Conservation (phyloP, 805 yeast species). For the Zygotorulaspora sp. region DNA sequence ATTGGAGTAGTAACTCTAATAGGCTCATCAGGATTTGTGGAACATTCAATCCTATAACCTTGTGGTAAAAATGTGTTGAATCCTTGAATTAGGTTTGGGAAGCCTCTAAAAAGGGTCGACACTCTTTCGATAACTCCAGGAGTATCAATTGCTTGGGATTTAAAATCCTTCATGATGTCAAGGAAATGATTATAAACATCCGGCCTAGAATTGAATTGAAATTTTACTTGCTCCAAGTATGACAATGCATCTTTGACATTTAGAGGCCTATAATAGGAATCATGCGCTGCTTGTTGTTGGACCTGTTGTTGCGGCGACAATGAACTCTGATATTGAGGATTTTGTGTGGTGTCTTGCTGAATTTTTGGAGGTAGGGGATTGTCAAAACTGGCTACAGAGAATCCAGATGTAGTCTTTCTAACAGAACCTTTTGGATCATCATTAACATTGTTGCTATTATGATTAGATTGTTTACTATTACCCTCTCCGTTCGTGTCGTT, state of each 20-base stretch:
- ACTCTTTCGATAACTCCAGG: slow-evolving; percentile 98
- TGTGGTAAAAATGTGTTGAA: slow-evolving; percentile 97
- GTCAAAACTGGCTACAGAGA: slow-evolving; percentile 32
- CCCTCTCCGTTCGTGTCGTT: slow-evolving; percentile 18
- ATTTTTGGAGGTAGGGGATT: slow-evolving; percentile 27
- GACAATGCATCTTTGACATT: slow-evolving; percentile 95
- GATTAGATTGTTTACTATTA: slow-evolving; percentile 1
- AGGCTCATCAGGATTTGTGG: slow-evolving; percentile 83
- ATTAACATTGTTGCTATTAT: slow-evolving; percentile 1
- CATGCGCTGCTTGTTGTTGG: slow-evolving; percentile 20
- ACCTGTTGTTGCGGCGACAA: slow-evolving; percentile 17
- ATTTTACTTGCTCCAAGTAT: slow-evolving; percentile 91
- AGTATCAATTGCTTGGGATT: slow-evolving; percentile 91
- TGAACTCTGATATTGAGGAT: slow-evolving; percentile 9
- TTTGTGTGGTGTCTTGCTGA: slow-evolving; percentile 7
- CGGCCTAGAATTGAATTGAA: slow-evolving; percentile 86
- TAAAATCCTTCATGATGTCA: slow-evolving; percentile 98
- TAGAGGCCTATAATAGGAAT: slow-evolving; percentile 60
- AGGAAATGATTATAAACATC: slow-evolving; percentile 94
- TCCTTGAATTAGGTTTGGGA: slow-evolving; percentile 91
- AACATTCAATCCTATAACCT: slow-evolving; percentile 91
- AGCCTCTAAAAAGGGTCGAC: slow-evolving; percentile 84
- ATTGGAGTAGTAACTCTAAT: slow-evolving; percentile 93
- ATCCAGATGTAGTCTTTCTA: slow-evolving; percentile 18
- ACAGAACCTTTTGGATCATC: slow-evolving; percentile 10